Percentiles rank a stretch among this genome's conserved stretches.
Conservation (phyloP, 345 rosid species). For the Lepidium sativum region DNA sequence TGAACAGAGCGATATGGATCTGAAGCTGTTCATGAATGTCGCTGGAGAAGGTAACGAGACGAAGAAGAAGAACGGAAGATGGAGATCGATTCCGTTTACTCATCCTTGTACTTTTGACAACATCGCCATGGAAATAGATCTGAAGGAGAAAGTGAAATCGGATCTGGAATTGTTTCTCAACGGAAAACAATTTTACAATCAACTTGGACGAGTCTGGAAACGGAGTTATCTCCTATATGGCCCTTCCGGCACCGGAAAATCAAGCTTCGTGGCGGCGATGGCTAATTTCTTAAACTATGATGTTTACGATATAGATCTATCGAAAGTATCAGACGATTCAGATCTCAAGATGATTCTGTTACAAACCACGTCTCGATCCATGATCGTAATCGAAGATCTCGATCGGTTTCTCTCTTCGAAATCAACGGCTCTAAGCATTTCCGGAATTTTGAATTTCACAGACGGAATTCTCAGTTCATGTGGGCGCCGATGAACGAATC, state of each 20-base stretch:
- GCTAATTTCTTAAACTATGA: conserved; percentile 59
- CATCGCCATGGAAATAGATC: conserved; percentile 60
- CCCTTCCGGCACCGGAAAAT: conserved; percentile 75
- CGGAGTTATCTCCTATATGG: conserved; percentile 65
- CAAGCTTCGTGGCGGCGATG: conserved; percentile 68
- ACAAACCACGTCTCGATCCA: conserved; percentile 39
- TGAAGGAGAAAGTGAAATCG: conserved; percentile 51
- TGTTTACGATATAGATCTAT: conserved; percentile 65
- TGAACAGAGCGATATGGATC: conserved; percentile 42
- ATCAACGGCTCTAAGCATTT: conserved; percentile 43
- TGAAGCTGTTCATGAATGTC: conserved; percentile 54
- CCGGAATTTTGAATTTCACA: conserved; percentile 25
- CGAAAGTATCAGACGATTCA: conserved; percentile 41
- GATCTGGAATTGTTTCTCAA: conserved; percentile 62
- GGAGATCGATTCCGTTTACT: conserved; percentile 68
- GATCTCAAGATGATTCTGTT: conserved; percentile 49
- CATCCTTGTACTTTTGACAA: conserved; percentile 81
- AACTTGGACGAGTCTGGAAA: conserved; percentile 74
- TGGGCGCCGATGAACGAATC: conserved; percentile 52
- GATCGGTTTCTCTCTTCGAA: conserved; percentile 47
- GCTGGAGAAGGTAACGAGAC: neutral
- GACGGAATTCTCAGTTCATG: conserved; percentile 59
- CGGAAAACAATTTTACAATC: conserved; percentile 55
- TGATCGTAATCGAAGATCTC: conserved; percentile 62
- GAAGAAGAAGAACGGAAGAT: conserved; percentile 31